phyloP scores from a whole-genome alignment of 116 monocot genomes.

The Papilionanthe hybrid region DNA sequence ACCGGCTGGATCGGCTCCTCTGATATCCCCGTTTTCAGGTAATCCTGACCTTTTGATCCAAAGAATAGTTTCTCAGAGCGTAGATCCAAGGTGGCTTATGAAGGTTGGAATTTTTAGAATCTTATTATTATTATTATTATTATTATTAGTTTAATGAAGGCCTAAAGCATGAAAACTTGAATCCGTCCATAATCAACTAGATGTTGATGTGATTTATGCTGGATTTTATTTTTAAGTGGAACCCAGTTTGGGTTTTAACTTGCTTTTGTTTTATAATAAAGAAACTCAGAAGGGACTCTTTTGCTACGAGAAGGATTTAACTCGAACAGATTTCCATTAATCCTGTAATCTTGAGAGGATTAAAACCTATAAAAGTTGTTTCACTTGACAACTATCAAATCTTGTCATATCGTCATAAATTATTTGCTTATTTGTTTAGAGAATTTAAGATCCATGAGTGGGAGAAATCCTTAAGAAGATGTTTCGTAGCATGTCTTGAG shows the following conservation, averaged over 20 bases:
- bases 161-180: background rate
- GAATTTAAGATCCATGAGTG: too few relatives aligned
- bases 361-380: too few relatives aligned
- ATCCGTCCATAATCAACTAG: background rate
- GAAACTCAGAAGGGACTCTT: background rate
- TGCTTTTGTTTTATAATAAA: background rate
- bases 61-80: background rate
- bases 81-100: background rate
- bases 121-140: too few relatives aligned
- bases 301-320: too few relatives aligned
- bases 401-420: too few relatives aligned
- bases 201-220: background rate
- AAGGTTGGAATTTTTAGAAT: background rate
- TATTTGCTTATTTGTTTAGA: too few relatives aligned
- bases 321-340: too few relatives aligned
- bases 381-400: too few relatives aligned
- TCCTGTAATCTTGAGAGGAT: too few relatives aligned
- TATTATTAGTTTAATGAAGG: background rate
- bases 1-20: constrained; percentile 37
- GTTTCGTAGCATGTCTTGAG: too few relatives aligned
- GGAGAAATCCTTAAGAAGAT: too few relatives aligned
- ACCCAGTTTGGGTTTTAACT: background rate
- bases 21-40: constrained; percentile 38
- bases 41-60: background rate
- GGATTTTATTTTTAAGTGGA: background rate